phyloP scores from a whole-genome alignment of 192 early-diverging fungal species.

The Coemansia asiatica region DNA sequence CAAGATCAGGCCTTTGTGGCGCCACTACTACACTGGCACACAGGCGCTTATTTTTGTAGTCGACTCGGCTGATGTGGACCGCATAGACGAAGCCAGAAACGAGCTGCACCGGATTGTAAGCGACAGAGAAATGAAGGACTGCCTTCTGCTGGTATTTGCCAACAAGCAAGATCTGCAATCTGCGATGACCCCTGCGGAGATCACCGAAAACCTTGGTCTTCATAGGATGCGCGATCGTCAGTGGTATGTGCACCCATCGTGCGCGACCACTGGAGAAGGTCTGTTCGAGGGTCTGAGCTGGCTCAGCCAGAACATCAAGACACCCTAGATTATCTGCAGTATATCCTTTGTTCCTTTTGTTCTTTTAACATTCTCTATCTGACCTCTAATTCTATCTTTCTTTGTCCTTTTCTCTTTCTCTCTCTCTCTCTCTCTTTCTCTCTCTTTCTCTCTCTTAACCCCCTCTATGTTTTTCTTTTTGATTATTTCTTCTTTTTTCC shows the following conservation, averaged over 20 bases:
- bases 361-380: constrained; percentile 10
- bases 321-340: constrained; percentile 29
- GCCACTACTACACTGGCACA: constrained; percentile 83
- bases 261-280: constrained; percentile 80
- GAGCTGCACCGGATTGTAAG: constrained; percentile 81
- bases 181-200: constrained; percentile 93
- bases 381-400: constrained; percentile 7
- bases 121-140: constrained; percentile 84
- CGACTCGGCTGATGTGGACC: constrained; percentile 83
- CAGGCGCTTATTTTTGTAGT: constrained; percentile 87
- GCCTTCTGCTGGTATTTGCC: constrained; percentile 78
- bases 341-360: constrained; percentile 2
- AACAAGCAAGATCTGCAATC: constrained; percentile 77
- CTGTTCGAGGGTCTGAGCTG: constrained; percentile 83
- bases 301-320: constrained; percentile 80
- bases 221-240: constrained; percentile 81
- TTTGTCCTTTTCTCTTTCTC: constrained; percentile 6
- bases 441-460: neutral
- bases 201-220: constrained; percentile 88
- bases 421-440: constrained; percentile 4
- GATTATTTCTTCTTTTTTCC: neutral
- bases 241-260: constrained; percentile 92
- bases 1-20: constrained; percentile 86
- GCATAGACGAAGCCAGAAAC: constrained; percentile 81
- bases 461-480: constrained; percentile 5